phyloP scores from a whole-genome alignment of 805 yeast genomes.

The Metschnikowia gruessii region DNA sequence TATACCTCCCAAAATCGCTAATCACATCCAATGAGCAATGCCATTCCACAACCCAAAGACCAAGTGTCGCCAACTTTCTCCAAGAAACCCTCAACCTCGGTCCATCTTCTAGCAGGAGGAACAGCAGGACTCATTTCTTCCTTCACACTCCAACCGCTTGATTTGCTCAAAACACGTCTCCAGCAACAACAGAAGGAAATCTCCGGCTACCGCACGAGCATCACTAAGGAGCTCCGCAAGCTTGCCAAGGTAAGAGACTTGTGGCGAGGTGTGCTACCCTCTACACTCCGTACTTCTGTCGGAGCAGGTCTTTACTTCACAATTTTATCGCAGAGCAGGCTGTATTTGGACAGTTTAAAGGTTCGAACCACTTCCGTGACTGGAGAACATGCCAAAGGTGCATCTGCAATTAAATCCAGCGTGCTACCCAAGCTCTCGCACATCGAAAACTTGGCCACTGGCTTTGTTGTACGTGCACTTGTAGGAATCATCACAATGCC shows the following conservation, averaged over 20 bases:
- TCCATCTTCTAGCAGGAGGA: slow-evolving; percentile 78
- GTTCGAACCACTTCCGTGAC: slow-evolving; percentile 26
- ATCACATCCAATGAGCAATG: slow-evolving; percentile 4
- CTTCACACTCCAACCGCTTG: slow-evolving; percentile 81
- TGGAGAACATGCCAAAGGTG: neutral
- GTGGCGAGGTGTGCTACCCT: slow-evolving; percentile 95
- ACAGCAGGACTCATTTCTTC: slow-evolving; percentile 82
- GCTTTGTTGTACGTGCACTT: slow-evolving; percentile 71
- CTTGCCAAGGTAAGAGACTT: slow-evolving; percentile 46
- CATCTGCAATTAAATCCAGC: slow-evolving; percentile 6
- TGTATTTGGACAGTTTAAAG: slow-evolving; percentile 39
- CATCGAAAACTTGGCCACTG: slow-evolving; percentile 67
- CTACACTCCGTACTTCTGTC: slow-evolving; percentile 82
- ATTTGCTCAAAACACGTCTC: slow-evolving; percentile 79
- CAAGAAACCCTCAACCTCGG: slow-evolving; percentile 17
- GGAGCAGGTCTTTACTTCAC: slow-evolving; percentile 89
- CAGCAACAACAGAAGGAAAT: slow-evolving; percentile 49
- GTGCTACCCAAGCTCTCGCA: slow-evolving; percentile 71
- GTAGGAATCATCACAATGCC: slow-evolving; percentile 95
- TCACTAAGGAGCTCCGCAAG: slow-evolving; percentile 43
- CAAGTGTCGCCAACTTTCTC: neutral
- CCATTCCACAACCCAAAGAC: neutral
- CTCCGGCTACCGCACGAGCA: slow-evolving; percentile 25
- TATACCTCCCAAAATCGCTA: neutral
- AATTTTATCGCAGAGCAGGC: slow-evolving; percentile 60